Evolutionary conservation across 2,329 filamentous ascomycete genomes (phyloP), one percentile per base, ranked within the genome.

Genomic region (Sporothrix pallida): DNA sequence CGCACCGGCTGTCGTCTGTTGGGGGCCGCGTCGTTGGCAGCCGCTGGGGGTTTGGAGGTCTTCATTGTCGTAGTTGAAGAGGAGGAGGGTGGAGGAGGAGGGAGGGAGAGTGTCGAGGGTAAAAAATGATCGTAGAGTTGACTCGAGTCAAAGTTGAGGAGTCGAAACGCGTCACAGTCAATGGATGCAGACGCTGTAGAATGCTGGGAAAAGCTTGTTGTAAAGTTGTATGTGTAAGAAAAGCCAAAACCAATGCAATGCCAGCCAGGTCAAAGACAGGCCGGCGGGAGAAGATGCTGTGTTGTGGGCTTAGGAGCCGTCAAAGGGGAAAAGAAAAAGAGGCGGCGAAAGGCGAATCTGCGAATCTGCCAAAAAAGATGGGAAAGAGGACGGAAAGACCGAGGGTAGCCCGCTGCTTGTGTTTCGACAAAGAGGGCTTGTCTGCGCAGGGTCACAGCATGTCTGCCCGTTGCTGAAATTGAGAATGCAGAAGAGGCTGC

Each of bases 11-110:
- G 77, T 1, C 77, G 75, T 50, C 77, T 73, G 46, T 84, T 86
- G 75, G 87, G 86, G 75, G 82, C 79, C 60, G 82, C 79, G 71
- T 85, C 83, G 63, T 79, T 79, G 54, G 83, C 80, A 73, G 83
- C 81, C 46, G 81, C 75, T 50, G 81, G 79, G 37, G 83, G 81
- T 78, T 88, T 89, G 68, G 86, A 85, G 63, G 87, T 86, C 81
- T 88, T 90, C 88, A 90, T 90, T 54, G 78, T 81, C 76, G 46
- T 71, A 37, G 70, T n/a, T 10, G 46, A n/a, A 63, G 37, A 15
- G 31, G 31, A 37, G 31, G 31, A 37, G 31, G 31, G 31, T 7
- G 7, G 31, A 7, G 31, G 31, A 5, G 31, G 31, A 2, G 31
- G 31, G 31, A 26, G 23, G 31, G 31, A 3, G 31, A 37, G 31